Evolutionary conservation across 164 flowering plant species (phyloP).

Genomic region (Umbellularia californica): DNA sequence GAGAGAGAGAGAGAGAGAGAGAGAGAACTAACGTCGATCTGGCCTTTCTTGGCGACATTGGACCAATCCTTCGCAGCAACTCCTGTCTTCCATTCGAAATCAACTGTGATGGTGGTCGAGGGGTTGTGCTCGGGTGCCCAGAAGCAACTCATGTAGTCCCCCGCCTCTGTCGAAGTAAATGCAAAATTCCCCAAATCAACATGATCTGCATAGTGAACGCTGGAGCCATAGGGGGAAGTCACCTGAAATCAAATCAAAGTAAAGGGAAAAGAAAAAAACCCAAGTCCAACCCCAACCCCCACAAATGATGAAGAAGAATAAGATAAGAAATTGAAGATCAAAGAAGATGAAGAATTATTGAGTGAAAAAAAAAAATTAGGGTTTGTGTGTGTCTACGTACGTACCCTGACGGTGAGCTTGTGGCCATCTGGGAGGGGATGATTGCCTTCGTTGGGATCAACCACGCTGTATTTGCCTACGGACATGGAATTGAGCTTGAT

Average conservation of each 20-base stretch:
- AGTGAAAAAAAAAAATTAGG: not conserved
- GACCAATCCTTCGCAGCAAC: constrained; percentile 78
- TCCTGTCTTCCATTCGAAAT: constrained; percentile 80
- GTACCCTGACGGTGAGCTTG: constrained; percentile 31
- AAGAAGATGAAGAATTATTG: not conserved
- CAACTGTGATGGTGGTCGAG: constrained; percentile 31
- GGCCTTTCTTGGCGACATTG: constrained; percentile 72
- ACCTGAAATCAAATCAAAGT: constrained; percentile 35
- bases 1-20: not conserved
- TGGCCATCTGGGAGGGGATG: constrained; percentile 53
- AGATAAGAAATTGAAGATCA: too few species aligned
- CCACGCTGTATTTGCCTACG: constrained; percentile 54
- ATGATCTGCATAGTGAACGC: constrained; percentile 44
- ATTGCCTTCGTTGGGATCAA: constrained; percentile 40
- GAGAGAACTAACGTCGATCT: constrained; percentile 42
- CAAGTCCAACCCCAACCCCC: not conserved
- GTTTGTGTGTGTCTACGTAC: not conserved
- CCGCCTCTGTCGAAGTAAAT: constrained; percentile 64
- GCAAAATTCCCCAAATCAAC: constrained; percentile 65
- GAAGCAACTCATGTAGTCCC: constrained; percentile 68
- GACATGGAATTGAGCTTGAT: constrained; percentile 59
- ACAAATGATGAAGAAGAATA: not conserved
- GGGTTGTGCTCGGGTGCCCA: constrained; percentile 51
- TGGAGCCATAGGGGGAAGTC: constrained; percentile 57
- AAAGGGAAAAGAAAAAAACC: too few species aligned